Base-by-base conservation (phyloP, 306 rosid species). In the Prunus kanzakura region DNA sequence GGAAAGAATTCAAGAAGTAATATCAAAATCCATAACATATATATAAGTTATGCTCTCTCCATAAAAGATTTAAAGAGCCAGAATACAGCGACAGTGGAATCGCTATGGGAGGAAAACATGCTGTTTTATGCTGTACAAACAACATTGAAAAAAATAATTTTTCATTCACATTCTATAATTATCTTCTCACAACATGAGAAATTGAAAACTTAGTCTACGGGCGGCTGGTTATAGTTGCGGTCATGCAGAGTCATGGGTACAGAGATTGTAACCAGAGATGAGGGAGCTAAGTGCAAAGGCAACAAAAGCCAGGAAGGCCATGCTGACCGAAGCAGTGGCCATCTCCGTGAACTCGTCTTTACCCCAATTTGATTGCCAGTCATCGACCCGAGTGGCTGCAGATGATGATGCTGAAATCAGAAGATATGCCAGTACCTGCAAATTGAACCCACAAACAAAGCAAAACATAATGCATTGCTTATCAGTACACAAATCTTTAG, bases 311-410 rank as follows among this genome's bases (percentile, higher is more conserved):
- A 96, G 87, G 80, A 96, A 96, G 18, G 99, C 84, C 89, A 96
- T 79, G 65, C 82, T 89, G 45, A 96, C 75, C 0, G 99, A 93
- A 69, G 98, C 99, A 82, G 87, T 96, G 1, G 99, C 99, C 97
- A 87, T 87, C 81, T 84, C 79, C 1, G 99, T 96, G 88, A 96
- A 96, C 83, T 96, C 91, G 22, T 96, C 99, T 78, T 89, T 96
- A 3, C 99, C 99, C 99, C 99, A 96, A 69, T 96, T 96, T 3
- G 96, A 91, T 84, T 88, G 93, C 99, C 99, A 96, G 67, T 96
- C 98, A 9, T 92, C 97, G 2, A 92, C 91, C 23, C 98, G 77
- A 10, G 97, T 96, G 1, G 98, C 98, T 0, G 98, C 98, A 0
- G 96, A 92, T n/a, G 99, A 96, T 2, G 99, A 88, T 13, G 99